Evolutionary conservation across 73 alveolate species (phyloP), one percentile per base, ranked within the genome.

Genomic region (Diophrys sp.): DNA sequence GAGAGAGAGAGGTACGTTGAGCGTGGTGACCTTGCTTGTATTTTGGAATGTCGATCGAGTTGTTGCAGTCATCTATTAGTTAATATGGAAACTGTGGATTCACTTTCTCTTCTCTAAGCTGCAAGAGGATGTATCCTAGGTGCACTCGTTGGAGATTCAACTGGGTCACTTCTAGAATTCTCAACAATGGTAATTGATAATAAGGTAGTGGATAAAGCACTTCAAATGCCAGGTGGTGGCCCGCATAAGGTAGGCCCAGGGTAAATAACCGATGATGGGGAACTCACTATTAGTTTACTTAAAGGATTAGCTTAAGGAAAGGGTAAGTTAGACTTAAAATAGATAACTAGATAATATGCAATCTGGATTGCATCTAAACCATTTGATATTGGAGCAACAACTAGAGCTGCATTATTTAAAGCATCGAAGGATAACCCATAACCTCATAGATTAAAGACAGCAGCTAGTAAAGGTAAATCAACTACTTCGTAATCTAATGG

Each of bases 211-310:
- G 54, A 62, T 1, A 68, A 55, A 14, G 88, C 92, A 0, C 54
- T 85, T 78, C 29, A 33, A 8, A 55, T 85, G 78, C 84, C 84
- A 1, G 92, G 92, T 0, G 92, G 92, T 29, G 92, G 92, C 5
- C 81, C 87, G 8, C 92, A 85, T 73, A 70, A 78, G 25, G 87
- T 79, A n/a, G 87, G 79, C 0, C 74, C 74, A 70, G 93, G 93
- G 0, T 73, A 86, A 31, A 80, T 86, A 33, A 78, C 93, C 29
- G 93, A 86, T 74, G 93, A 86, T 53, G 89, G 89, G n/a, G 93
- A 86, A 62, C 73, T 86, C 28, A 55, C 93, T 23, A 73, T 86
- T 67, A 27, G 75, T 23, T 32, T 86, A 25, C 73, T 78, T 33
- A 54, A 80, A 31, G 93, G 84, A 0, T 73, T 86, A 27, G 54